Evolutionary conservation across 352 stramenopile species (phyloP).

Genomic region (Pythium aristosporum): DNA sequence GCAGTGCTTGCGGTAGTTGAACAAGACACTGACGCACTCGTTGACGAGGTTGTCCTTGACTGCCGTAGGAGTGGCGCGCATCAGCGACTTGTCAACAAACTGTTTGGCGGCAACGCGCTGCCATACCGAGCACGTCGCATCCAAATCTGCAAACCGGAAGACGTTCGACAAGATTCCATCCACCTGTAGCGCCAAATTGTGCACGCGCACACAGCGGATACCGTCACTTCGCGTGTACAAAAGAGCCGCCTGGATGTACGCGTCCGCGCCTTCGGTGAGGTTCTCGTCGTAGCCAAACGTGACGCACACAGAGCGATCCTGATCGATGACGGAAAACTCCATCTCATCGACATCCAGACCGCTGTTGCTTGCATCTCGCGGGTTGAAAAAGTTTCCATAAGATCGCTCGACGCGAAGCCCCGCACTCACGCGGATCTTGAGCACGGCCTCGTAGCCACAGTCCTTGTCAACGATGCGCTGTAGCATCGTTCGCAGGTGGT

Average conservation of each 20-base stretch:
- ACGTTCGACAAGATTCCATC: slow-evolving; percentile 82
- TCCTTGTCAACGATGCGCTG: slow-evolving; percentile 73
- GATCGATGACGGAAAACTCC: slow-evolving; percentile 86
- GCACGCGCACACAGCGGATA: slow-evolving; percentile 87
- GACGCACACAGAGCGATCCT: slow-evolving; percentile 83
- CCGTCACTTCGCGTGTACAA: slow-evolving; percentile 87
- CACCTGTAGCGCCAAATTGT: slow-evolving; percentile 86
- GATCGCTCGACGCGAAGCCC: slow-evolving; percentile 86
- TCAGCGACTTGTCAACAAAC: slow-evolving; percentile 80
- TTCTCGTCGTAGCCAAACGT: slow-evolving; percentile 88
- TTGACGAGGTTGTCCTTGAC: slow-evolving; percentile 84
- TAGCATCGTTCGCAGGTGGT: slow-evolving; percentile 74
- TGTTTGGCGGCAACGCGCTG: slow-evolving; percentile 75
- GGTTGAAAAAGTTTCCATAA: slow-evolving; percentile 79
- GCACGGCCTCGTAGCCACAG: slow-evolving; percentile 81
- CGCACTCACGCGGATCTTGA: slow-evolving; percentile 86
- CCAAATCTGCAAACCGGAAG: slow-evolving; percentile 87
- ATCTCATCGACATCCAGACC: slow-evolving; percentile 79
- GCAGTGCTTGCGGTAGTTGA: slow-evolving; percentile 91
- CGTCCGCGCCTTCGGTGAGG: slow-evolving; percentile 65
- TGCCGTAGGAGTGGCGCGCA: slow-evolving; percentile 68
- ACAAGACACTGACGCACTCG: slow-evolving; percentile 86
- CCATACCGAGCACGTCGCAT: slow-evolving; percentile 86
- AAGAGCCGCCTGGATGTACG: slow-evolving; percentile 87
- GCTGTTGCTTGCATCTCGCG: slow-evolving; percentile 44